These are phyloP conservation scores for Diplosphaera chodatii DNA, from an alignment of 139 green algal genomes.

Conservation along the genomic window DNA sequence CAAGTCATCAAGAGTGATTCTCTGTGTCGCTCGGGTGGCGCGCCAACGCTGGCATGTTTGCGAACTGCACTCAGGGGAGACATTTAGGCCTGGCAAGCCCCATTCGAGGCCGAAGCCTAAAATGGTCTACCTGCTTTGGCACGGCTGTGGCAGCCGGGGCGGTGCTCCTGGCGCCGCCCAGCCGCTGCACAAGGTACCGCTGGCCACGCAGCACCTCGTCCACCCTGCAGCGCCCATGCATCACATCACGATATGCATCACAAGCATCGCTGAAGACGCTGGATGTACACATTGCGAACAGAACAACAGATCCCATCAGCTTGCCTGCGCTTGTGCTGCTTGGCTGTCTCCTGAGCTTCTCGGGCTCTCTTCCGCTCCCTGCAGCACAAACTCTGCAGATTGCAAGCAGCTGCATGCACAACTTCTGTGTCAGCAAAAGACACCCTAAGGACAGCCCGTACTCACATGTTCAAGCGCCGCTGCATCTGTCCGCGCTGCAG, in stretches of 20 bases:
- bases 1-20: no score
- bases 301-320: no score
- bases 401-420: no score
- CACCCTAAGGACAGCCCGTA: background rate
- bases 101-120: background rate
- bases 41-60: no score
- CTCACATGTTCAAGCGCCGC: constrained; percentile 17
- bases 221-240: constrained; percentile 15
- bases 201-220: constrained; percentile 43
- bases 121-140: background rate
- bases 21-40: no score
- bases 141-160: background rate
- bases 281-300: no score
- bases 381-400: background rate
- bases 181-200: constrained; percentile 38
- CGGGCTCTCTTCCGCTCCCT: constrained; percentile 40
- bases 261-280: no score
- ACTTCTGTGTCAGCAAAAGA: background rate
- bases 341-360: constrained; percentile 31
- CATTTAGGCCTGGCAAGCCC: no score
- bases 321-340: constrained; percentile 29
- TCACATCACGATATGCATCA: no score
- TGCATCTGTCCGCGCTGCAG: constrained; percentile 41
- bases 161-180: constrained; percentile 8
- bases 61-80: no score